Percentiles rank a stretch among this genome's conserved stretches.
These are phyloP conservation scores for Pterocarpus santalinus DNA, from an alignment of 306 rosid species.

Conservation along the genomic window DNA sequence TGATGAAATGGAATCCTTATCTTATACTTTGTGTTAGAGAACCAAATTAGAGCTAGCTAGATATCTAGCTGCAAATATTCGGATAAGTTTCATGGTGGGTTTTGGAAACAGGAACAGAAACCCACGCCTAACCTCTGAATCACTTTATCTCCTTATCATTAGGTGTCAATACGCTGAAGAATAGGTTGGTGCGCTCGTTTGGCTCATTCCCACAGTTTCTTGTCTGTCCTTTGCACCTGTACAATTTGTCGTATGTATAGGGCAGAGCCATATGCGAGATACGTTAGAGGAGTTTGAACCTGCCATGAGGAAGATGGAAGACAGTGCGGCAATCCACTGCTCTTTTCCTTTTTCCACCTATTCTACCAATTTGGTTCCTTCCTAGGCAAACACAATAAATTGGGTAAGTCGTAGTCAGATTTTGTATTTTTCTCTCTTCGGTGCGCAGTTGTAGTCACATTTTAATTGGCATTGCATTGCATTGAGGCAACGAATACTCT, in stretches of 20 bases:
- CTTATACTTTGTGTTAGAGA: no score
- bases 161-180: no score
- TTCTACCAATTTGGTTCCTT: no score
- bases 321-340: constrained; percentile 5
- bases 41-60: no score
- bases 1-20: no score
- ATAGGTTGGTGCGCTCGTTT: background rate
- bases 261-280: background rate
- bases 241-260: background rate
- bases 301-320: background rate
- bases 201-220: background rate
- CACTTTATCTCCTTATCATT: background rate
- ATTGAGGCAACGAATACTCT: no score
- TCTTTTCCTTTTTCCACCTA: background rate
- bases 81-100: no score
- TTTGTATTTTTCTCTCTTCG: no score
- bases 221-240: constrained; percentile 27
- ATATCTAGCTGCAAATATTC: no score
- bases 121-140: background rate
- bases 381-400: no score
- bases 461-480: background rate
- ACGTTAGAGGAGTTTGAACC: constrained; percentile 23
- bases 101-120: background rate
- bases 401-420: no score
- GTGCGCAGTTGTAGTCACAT: background rate